Evolutionary conservation across 73 alveolate species (phyloP), one percentile per base, ranked within the genome.

Genomic region (Effrenium voratum): DNA sequence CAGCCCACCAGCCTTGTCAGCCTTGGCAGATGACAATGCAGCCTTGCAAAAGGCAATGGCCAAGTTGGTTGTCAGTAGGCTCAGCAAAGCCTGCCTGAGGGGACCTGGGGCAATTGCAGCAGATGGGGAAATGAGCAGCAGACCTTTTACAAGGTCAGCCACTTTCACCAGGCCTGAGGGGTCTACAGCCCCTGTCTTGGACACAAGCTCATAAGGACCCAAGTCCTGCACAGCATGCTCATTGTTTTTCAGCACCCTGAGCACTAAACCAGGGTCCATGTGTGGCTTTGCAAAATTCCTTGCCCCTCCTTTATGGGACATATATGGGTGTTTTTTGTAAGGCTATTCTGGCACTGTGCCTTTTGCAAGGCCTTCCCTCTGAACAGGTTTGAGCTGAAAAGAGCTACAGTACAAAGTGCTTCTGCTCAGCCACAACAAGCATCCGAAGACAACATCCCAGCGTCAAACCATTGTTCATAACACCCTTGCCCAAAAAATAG

Each of bases 231-330:
- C 44, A 1, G 3, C 44, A 6, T 77, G 45, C 3, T 43, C 30
- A n/a, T 77, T 36, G 88, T 77, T 28, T n/a, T 45, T 77, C 57
- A 77, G 30, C 1, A 45, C 30, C 26, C 26, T 77, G 41, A 45
- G 68, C 24, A 77, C 16, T 28, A 75, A 4, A 13, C 86, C 86
- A 6, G 86, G 86, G 59, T 75, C 86, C 40, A 75, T 5, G 26
- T 34, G 16, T n/a, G 86, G 86, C 36, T 75, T 75, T 52, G 86
- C 86, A 75, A 75, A 75, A 26, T 75, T 41, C 57, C 86, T 75
- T 3, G 86, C 86, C 59, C 86, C 86, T 8, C 86, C 86, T 26
- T 36, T 75, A n/a, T n/a, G n/a, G n/a, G n/a, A n/a, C n/a, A n/a
- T n/a, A n/a, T n/a, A n/a, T n/a, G n/a, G n/a, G n/a, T n/a, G n/a